These are phyloP conservation scores for Sporothrix mexicana DNA, from an alignment of 2,329 filamentous ascomycete species.

Conservation along the genomic window DNA sequence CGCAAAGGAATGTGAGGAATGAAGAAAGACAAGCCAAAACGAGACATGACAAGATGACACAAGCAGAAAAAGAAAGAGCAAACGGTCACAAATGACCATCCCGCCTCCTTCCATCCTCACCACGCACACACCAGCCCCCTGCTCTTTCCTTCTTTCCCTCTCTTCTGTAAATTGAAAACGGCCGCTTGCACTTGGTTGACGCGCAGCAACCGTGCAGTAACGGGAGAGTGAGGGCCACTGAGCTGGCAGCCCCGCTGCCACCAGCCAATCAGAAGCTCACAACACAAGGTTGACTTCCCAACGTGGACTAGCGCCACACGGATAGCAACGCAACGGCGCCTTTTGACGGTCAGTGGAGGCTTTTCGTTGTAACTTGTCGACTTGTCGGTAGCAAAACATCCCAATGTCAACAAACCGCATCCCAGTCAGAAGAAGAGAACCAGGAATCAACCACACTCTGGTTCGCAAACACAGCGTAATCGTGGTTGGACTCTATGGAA, in stretches of 20 bases:
- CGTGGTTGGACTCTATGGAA: too few species aligned
- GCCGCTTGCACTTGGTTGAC: slow-evolving; percentile 7
- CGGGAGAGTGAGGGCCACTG: neutral
- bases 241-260: neutral
- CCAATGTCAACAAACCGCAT: slow-evolving; percentile 3
- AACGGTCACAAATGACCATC: neutral
- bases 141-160: neutral
- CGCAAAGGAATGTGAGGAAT: neutral
- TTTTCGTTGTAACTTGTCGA: neutral
- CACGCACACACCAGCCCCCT: neutral
- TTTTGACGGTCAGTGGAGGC: neutral
- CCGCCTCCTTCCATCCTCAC: neutral
- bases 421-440: neutral
- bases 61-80: neutral
- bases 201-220: slow-evolving; percentile 27
- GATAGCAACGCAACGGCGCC: neutral
- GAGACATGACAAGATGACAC: neutral
- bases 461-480: too few species aligned
- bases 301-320: neutral
- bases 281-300: neutral
- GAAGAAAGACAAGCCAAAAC: neutral
- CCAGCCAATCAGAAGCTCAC: neutral
- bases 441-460: too few species aligned
- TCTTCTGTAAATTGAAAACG: neutral
- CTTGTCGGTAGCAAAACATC: neutral